Base-by-base conservation (phyloP, 148 eudicot genomes). In the Suaeda aralocaspica region DNA sequence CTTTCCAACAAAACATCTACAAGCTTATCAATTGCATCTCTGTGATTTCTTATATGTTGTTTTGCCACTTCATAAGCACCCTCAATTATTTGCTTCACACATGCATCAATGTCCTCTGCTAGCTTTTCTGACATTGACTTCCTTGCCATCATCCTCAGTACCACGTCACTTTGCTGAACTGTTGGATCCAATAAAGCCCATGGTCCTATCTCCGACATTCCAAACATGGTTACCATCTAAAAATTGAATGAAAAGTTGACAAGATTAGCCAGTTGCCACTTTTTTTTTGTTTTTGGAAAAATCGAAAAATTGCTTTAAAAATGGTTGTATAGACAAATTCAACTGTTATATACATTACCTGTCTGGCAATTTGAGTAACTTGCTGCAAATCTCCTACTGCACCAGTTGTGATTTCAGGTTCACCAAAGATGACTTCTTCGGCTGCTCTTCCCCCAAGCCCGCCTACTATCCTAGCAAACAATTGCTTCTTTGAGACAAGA, bases 401-500 rank as follows among this genome's bases (percentile, higher is more conserved):
- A 71, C 99, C 97, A 30, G 99, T 94, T 57, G 99, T 94, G 59
- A 94, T 91, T 88, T 91, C 99, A 31, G 99, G 80, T 76, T 89
- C 99, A 39, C 99, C 99, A 72, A 94, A 94, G 12, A 91, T 91
- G 29, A 94, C 71, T 84, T 91, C 99, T 76, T 94, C 99, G 1
- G 99, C 99, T 49, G 99, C 99, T 84, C 99, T 82, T 63, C 99
- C 99, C 57, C 97, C 99, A 11, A 94, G 87, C 62, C 99, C 99
- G 42, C 99, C 99, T 66, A 94, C 99, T 55, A 94, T 91, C 84
- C 99, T 86, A 57, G 99, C 99, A 81, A 89, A 94, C 9, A 94
- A 86, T 74, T 91, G 97, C 77, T 89, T 97, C 82, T 84, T 94
- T 2, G 99, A 94, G 71, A 94, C 89, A 76, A 94, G 84, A 73